Percentiles rank a stretch among this genome's conserved stretches.
Evolutionary conservation across 345 rosid genomes (phyloP).

Genomic region (Melaleuca alternifolia): DNA sequence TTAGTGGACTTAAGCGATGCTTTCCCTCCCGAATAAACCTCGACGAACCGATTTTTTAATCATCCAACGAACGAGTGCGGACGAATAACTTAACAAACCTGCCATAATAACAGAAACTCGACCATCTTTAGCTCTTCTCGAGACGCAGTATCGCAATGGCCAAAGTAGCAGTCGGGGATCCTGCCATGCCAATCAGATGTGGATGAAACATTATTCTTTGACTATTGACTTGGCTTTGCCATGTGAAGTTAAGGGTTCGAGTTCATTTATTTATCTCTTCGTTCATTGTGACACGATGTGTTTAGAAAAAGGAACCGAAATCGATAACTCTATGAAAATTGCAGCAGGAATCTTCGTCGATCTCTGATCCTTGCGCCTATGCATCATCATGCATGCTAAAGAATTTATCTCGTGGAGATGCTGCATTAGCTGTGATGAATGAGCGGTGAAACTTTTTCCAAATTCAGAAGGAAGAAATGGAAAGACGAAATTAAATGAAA

Average conservation of each 20-base stretch:
- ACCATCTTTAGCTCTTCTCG: background rate
- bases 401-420: background rate
- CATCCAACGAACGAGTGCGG: background rate
- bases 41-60: background rate
- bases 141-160: background rate
- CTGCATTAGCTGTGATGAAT: no score
- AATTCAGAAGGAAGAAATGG: background rate
- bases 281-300: background rate
- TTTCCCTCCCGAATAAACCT: background rate
- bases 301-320: background rate
- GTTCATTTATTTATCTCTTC: background rate
- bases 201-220: background rate
- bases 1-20: background rate
- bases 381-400: background rate
- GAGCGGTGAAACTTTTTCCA: background rate
- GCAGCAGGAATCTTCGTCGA: background rate
- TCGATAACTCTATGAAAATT: background rate
- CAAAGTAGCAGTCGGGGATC: background rate
- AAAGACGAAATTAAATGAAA: background rate
- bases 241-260: background rate
- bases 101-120: background rate
- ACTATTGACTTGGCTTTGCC: background rate
- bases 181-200: background rate
- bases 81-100: background rate
- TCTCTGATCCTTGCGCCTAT: background rate